Conservation (phyloP, 345 rosid genomes). For the Hibiscus trionum region DNA sequence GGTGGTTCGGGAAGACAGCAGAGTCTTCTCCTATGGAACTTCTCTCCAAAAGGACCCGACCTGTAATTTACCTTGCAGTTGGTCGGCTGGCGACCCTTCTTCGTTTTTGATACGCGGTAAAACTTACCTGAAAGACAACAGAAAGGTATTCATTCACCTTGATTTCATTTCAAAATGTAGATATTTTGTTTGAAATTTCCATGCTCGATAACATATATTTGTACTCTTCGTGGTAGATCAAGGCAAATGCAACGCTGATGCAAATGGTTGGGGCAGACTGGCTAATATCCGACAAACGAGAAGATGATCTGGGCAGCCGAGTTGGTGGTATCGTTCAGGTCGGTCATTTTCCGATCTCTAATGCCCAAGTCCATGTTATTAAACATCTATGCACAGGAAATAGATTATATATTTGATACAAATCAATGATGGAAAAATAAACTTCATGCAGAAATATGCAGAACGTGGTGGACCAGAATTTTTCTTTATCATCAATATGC, state of each 20-base stretch:
- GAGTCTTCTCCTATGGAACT: background rate
- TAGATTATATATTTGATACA: background rate
- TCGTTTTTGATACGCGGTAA: constrained; percentile 71
- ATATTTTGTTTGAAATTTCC: too few species aligned
- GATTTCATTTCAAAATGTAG: too few species aligned
- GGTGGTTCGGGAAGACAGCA: background rate
- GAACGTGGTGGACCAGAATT: constrained; percentile 56
- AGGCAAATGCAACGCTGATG: constrained; percentile 63
- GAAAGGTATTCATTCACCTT: constrained; percentile 43
- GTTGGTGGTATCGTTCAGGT: constrained; percentile 73
- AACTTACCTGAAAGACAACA: constrained; percentile 54
- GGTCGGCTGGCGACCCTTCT: constrained; percentile 70
- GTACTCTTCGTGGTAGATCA: constrained; percentile 32
- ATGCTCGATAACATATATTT: background rate
- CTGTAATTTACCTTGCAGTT: constrained; percentile 52
- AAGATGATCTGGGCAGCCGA: constrained; percentile 72
- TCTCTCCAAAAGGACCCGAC: constrained; percentile 29
- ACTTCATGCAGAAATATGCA: constrained; percentile 40
- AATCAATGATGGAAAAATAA: background rate
- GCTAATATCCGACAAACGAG: constrained; percentile 64
- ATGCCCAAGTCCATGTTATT: background rate
- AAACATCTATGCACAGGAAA: background rate
- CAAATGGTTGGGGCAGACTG: constrained; percentile 96
- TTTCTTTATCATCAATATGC: constrained; percentile 75
- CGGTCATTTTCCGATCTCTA: background rate